Conservation (phyloP, 352 stramenopile species). For the Phytophthora uliginosa region DNA sequence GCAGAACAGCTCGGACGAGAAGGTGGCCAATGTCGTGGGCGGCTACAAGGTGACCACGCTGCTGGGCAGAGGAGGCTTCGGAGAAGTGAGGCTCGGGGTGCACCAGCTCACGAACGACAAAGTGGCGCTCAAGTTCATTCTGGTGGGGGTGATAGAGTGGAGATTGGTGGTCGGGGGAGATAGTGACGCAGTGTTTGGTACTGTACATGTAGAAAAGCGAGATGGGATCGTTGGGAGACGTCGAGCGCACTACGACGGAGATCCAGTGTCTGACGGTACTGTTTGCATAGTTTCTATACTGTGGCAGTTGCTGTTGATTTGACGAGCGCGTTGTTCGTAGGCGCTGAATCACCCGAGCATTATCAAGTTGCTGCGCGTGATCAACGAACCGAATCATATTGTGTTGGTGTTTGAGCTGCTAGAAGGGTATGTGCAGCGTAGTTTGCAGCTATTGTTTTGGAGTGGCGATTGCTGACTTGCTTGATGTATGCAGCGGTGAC, state of each 20-base stretch:
- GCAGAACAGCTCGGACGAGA: conserved; percentile 51
- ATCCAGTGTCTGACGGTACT: conserved; percentile 86
- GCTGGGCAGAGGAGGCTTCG: conserved; percentile 85
- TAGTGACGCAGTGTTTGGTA: neutral
- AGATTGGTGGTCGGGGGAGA: neutral
- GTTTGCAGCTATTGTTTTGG: neutral
- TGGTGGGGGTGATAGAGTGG: conserved; percentile 36
- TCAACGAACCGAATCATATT: conserved; percentile 89
- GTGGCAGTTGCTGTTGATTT: neutral
- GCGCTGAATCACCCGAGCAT: conserved; percentile 91
- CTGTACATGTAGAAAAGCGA: conserved; percentile 73
- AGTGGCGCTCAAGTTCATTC: conserved; percentile 91
- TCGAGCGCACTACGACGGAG: conserved; percentile 90
- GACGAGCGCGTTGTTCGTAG: conserved; percentile 23
- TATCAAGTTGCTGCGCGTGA: conserved; percentile 89
- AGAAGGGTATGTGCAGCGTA: conserved; percentile 60
- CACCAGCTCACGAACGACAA: conserved; percentile 90
- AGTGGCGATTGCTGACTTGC: neutral
- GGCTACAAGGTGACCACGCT: conserved; percentile 87
- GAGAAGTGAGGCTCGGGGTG: conserved; percentile 77
- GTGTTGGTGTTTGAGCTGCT: conserved; percentile 90
- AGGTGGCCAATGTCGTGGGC: conserved; percentile 77
- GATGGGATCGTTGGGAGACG: conserved; percentile 87
- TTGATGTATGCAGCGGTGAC: conserved; percentile 59
- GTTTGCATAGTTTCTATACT: neutral